phyloP scores from a whole-genome alignment of 768 basidiomycete species.

The Trichaptum fuscoviolaceum region DNA sequence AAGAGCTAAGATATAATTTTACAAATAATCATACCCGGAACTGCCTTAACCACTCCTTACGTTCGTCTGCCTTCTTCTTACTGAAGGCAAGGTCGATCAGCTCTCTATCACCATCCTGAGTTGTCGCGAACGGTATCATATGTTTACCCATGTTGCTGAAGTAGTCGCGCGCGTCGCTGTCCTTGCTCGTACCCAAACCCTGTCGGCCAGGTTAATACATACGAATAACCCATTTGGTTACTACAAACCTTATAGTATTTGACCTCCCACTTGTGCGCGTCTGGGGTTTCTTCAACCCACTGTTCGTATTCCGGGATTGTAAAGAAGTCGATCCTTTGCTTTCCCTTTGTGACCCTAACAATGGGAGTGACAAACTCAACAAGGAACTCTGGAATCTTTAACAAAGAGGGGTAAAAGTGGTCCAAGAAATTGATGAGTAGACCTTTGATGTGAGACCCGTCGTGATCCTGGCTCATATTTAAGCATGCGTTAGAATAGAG shows the following conservation, averaged over 20 bases:
- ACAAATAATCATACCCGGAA: constrained; percentile 56
- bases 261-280: constrained; percentile 76
- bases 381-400: constrained; percentile 86
- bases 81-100: constrained; percentile 98
- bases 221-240: constrained; percentile 13
- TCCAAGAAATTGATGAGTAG: constrained; percentile 97
- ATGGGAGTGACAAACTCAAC: constrained; percentile 99
- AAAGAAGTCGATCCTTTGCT: constrained; percentile 82
- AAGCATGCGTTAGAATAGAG: neutral
- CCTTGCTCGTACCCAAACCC: constrained; percentile 94
- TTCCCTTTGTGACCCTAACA: constrained; percentile 82
- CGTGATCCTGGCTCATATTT: constrained; percentile 71
- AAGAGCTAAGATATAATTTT: neutral
- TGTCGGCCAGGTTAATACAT: constrained; percentile 26
- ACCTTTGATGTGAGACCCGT: constrained; percentile 99
- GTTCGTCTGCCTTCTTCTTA: constrained; percentile 98
- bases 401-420: constrained; percentile 91
- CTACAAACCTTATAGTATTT: constrained; percentile 91
- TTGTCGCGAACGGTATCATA: constrained; percentile 85
- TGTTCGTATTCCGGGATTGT: constrained; percentile 95
- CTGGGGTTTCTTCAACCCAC: constrained; percentile 78
- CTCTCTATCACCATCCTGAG: constrained; percentile 75
- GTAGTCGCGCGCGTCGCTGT: constrained; percentile 87
- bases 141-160: constrained; percentile 91
- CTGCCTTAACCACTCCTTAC: constrained; percentile 96